Percentiles rank a stretch among this genome's conserved stretches.
These are phyloP conservation scores for Myxozyma mucilagina DNA, from an alignment of 805 yeast species.

Conservation along the genomic window DNA sequence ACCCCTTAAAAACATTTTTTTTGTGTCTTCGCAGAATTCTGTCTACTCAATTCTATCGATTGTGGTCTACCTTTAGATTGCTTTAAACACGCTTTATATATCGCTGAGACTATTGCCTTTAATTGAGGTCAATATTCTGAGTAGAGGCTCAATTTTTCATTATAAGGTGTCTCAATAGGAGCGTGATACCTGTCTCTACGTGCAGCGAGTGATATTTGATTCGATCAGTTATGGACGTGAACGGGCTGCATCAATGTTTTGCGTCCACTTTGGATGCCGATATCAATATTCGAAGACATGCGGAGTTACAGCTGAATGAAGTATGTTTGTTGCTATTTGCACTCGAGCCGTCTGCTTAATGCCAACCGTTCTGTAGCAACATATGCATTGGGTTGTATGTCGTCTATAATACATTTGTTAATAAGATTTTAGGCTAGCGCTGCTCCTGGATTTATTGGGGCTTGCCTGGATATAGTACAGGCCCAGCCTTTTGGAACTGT, in stretches of 20 bases:
- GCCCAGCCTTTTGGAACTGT: conserved; percentile 34
- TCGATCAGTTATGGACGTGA: conserved; percentile 58
- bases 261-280: conserved; percentile 75
- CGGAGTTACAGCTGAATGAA: conserved; percentile 63
- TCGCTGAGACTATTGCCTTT: neutral
- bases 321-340: conserved; percentile 18
- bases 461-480: conserved; percentile 73
- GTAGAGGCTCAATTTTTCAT: neutral
- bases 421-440: conserved; percentile 46
- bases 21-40: neutral
- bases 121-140: neutral
- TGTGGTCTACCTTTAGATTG: neutral
- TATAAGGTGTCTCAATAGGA: neutral
- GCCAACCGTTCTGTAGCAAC: no score
- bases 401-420: neutral
- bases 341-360: neutral
- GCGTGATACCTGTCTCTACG: neutral
- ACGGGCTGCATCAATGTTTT: conserved; percentile 69
- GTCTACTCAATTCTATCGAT: neutral
- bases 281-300: conserved; percentile 58
- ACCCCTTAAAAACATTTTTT: neutral
- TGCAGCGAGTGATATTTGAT: neutral
- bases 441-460: conserved; percentile 73
- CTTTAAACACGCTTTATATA: neutral
- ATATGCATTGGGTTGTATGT: no score